phyloP scores from a whole-genome alignment of 768 basidiomycete species.

The Tricholoma saponaceum region DNA sequence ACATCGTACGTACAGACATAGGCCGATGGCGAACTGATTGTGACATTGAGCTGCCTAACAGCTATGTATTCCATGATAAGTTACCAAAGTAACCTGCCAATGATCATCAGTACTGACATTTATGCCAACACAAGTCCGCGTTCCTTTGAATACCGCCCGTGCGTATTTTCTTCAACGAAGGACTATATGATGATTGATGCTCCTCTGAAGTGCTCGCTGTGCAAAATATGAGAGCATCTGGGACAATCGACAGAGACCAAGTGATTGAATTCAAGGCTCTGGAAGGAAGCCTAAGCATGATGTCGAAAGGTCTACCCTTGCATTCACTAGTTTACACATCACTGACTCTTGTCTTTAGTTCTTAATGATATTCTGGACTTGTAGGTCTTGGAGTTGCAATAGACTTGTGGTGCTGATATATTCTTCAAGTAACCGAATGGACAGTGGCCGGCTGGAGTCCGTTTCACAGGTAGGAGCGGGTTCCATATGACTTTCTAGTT shows the following conservation, averaged over 20 bases:
- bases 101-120: slow-evolving; percentile 7
- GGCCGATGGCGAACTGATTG: neutral
- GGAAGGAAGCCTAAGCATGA: slow-evolving; percentile 79
- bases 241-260: slow-evolving; percentile 67
- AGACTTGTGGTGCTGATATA: neutral
- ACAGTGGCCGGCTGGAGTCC: slow-evolving; percentile 64
- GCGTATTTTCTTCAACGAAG: slow-evolving; percentile 12
- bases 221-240: slow-evolving; percentile 86
- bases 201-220: slow-evolving; percentile 61
- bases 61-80: slow-evolving; percentile 72
- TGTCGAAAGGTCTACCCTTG: slow-evolving; percentile 58
- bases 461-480: slow-evolving; percentile 29
- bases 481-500: neutral
- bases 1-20: slow-evolving; percentile 55
- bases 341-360: slow-evolving; percentile 28
- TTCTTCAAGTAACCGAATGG: slow-evolving; percentile 54
- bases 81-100: neutral
- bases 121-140: slow-evolving; percentile 61
- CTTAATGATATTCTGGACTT: slow-evolving; percentile 65
- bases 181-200: neutral
- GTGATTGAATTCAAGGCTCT: slow-evolving; percentile 87
- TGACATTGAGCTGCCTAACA: slow-evolving; percentile 15
- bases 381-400: slow-evolving; percentile 19
- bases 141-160: slow-evolving; percentile 77
- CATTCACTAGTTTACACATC: neutral